Conservation (phyloP, 768 basidiomycete genomes). For the Boletellus ananiceps region DNA sequence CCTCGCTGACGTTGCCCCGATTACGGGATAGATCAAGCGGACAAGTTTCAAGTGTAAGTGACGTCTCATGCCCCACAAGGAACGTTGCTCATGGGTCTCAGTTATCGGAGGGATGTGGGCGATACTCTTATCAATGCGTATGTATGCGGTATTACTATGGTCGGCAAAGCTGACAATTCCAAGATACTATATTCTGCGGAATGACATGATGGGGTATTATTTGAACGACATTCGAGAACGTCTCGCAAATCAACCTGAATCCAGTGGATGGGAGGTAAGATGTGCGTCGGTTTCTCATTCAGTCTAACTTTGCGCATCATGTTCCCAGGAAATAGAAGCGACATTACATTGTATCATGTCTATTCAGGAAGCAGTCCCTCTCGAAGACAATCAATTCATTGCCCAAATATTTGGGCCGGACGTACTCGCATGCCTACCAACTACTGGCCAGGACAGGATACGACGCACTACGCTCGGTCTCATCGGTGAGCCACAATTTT, state of each 20-base stretch:
- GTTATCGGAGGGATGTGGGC: conserved; percentile 81
- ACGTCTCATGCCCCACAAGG: neutral
- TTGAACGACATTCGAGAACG: conserved; percentile 57
- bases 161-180: conserved; percentile 7
- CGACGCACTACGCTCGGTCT: conserved; percentile 70
- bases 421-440: conserved; percentile 66
- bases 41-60: conserved; percentile 74
- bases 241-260: conserved; percentile 41
- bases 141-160: conserved; percentile 21
- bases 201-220: conserved; percentile 74
- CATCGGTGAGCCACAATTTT: conserved; percentile 52
- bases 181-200: conserved; percentile 83
- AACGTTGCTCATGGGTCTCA: conserved; percentile 25
- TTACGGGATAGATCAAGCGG: conserved; percentile 57
- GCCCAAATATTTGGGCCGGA: conserved; percentile 66
- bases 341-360: conserved; percentile 82
- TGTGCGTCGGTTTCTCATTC: neutral
- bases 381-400: conserved; percentile 52
- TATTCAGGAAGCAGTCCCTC: conserved; percentile 79
- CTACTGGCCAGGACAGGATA: conserved; percentile 57
- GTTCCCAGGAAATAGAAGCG: conserved; percentile 73
- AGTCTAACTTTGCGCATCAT: neutral
- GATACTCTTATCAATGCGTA: conserved; percentile 88
- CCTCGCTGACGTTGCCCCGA: conserved; percentile 7
- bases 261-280: conserved; percentile 71